A percentile compares a stretch with the other conserved stretches of the same genome.
Conservation (phyloP, 352 stramenopile species). For the Phytophthora sp. region DNA sequence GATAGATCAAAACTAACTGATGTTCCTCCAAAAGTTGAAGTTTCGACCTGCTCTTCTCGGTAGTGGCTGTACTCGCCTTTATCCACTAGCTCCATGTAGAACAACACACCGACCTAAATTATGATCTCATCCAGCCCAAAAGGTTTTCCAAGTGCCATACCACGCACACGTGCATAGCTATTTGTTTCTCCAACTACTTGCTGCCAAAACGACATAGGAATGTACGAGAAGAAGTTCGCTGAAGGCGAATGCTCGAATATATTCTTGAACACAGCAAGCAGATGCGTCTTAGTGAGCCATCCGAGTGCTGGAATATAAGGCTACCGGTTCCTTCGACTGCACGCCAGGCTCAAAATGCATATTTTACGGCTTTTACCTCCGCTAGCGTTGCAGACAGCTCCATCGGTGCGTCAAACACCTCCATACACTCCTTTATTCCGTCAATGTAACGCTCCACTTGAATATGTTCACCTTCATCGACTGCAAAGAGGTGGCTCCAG, state of each 20-base stretch:
- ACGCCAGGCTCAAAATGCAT: background rate
- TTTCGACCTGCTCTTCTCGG: slow-evolving; percentile 11
- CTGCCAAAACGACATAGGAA: slow-evolving; percentile 1
- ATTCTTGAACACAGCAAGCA: background rate
- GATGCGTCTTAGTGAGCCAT: slow-evolving; percentile 5
- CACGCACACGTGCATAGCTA: background rate
- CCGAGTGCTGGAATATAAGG: background rate
- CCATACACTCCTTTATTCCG: slow-evolving; percentile 7
- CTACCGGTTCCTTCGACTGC: background rate
- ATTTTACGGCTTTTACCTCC: background rate
- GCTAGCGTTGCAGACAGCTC: slow-evolving; percentile 9
- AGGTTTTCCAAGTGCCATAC: background rate
- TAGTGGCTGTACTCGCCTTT: no score
- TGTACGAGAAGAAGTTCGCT: background rate
- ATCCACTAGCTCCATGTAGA: no score
- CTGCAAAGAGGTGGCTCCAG: slow-evolving; percentile 1
- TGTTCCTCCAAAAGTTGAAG: slow-evolving; percentile 12
- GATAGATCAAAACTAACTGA: slow-evolving; percentile 19
- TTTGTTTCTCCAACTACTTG: slow-evolving; percentile 23
- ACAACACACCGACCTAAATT: no score
- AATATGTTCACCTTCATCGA: slow-evolving; percentile 7
- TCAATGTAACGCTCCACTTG: background rate
- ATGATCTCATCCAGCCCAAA: background rate
- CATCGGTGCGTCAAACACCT: background rate
- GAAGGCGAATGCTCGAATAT: background rate